Conservation (phyloP, 495 filamentous ascomycete species). For the Aspergillus carlsbadensis region DNA sequence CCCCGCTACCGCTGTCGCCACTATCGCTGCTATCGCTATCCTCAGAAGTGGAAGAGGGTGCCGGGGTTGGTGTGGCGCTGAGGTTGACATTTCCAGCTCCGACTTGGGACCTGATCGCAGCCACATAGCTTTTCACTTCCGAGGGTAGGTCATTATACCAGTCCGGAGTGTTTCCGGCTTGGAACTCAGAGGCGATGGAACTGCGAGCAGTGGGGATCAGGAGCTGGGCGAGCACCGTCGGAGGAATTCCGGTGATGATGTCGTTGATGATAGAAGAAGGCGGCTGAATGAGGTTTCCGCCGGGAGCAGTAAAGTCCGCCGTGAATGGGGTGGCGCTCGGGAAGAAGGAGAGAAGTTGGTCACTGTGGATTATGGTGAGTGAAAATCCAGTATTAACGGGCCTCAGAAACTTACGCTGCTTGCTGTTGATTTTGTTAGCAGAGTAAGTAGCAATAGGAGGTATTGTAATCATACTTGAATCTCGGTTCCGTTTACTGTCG, state of each 20-base stretch:
- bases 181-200: constrained; percentile 19
- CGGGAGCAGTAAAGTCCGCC: constrained; percentile 2
- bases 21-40: neutral
- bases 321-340: constrained; percentile 15
- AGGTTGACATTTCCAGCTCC: constrained; percentile 6
- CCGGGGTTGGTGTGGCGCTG: constrained; percentile 2
- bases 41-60: neutral
- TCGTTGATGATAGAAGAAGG: constrained; percentile 21
- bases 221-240: constrained; percentile 23
- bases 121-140: constrained; percentile 24
- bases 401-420: neutral
- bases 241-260: constrained; percentile 20
- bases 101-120: constrained; percentile 12
- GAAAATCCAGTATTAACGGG: no score
- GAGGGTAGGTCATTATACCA: constrained; percentile 24
- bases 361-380: constrained; percentile 3
- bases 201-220: constrained; percentile 16
- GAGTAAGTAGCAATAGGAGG: no score
- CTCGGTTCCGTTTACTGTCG: constrained; percentile 7
- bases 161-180: constrained; percentile 17
- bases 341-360: constrained; percentile 5
- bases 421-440: neutral
- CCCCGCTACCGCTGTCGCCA: no score
- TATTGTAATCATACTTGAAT: constrained; percentile 4
- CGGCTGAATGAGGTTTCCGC: constrained; percentile 15